phyloP scores from a whole-genome alignment of 1,284 basidiomycete genomes.

The Fomitiporia mediterranea region DNA sequence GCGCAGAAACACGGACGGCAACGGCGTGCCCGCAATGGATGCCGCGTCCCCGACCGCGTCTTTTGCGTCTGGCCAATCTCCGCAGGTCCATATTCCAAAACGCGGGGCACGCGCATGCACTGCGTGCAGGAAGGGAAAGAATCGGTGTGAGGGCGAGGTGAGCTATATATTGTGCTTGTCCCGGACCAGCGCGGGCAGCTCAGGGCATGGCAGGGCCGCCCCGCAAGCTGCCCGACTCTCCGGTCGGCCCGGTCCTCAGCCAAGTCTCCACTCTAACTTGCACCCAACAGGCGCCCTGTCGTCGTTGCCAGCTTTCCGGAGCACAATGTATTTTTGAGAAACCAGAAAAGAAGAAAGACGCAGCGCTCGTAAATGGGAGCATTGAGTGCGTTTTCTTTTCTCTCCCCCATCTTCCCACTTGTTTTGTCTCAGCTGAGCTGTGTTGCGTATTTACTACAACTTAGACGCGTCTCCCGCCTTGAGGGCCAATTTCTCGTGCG shows the following conservation, averaged over 20 bases:
- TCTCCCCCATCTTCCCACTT: conserved; percentile 23
- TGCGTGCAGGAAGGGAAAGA: conserved; percentile 85
- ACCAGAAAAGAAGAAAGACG: conserved; percentile 74
- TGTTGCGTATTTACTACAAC: conserved; percentile 21
- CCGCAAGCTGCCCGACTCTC: conserved; percentile 32
- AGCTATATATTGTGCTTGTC: conserved; percentile 29
- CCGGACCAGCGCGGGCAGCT: neutral
- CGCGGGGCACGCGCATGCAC: conserved; percentile 77
- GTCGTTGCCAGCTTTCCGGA: conserved; percentile 82
- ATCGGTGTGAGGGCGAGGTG: conserved; percentile 88
- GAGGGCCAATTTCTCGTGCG: conserved; percentile 78
- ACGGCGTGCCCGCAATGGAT: conserved; percentile 4
- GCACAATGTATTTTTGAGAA: conserved; percentile 89
- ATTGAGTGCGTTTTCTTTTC: conserved; percentile 50
- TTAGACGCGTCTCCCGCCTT: conserved; percentile 72
- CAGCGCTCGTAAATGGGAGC: conserved; percentile 51
- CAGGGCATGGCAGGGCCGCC: conserved; percentile 2
- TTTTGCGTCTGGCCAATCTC: conserved; percentile 15
- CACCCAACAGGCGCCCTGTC: conserved; percentile 69
- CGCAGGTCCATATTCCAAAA: conserved; percentile 62
- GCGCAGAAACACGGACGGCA: conserved; percentile 30
- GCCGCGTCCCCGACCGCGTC: conserved; percentile 23
- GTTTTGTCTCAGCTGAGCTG: conserved; percentile 20
- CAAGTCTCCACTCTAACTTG: conserved; percentile 24
- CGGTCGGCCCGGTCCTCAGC: conserved; percentile 58